Base-by-base conservation (phyloP, 305 asterid genomes). In the Rubia peregrina region DNA sequence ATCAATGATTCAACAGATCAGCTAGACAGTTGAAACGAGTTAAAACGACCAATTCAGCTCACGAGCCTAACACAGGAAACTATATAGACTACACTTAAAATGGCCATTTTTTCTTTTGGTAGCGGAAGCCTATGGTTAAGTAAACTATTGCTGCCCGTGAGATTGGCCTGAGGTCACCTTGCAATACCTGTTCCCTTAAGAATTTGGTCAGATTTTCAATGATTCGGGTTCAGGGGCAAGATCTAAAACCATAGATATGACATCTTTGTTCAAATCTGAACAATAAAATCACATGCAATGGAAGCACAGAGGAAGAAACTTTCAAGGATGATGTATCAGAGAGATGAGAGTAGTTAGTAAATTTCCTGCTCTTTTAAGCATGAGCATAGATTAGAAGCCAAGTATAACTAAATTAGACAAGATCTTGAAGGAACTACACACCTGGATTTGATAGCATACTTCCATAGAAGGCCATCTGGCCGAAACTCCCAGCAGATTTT, bases 381-480 rank as follows among this genome's bases (percentile, higher is more conserved):
- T 17, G 33, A 6, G 6, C 14, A 26, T 61, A 13, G 17, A 61
- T 30, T 17, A 14, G 3, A 19, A 56, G 10, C 21, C 48, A 1
- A 17, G 9, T 0, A 48, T 5, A 49, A 19, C 43, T 44, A 17
- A 22, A 57, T 21, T 38, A 22, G 40, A 70, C 67, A 21, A 19
- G 30, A 72, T 30, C 69, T 59, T 11, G 72, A 71, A 74, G 46
- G 65, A 77, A 63, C 5, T 33, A 76, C 89, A 17, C 80, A 91
- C 92, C 81, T 74, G 89, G 82, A 80, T 87, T 85, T 3, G 89
- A 65, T 42, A 83, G 64, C 88, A 84, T 87, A 67, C 71, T 75
- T 61, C 90, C 98, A 75, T 87, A 89, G 79, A 85, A 90, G 53
- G 95, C 80, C 83, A 91, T 84, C 71, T 91, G 92, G 73, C 84